Evolutionary conservation across 2,329 filamentous ascomycete genomes (phyloP), one percentile per base, ranked within the genome.

Genomic region (Sporothrix pseudoabietina): DNA sequence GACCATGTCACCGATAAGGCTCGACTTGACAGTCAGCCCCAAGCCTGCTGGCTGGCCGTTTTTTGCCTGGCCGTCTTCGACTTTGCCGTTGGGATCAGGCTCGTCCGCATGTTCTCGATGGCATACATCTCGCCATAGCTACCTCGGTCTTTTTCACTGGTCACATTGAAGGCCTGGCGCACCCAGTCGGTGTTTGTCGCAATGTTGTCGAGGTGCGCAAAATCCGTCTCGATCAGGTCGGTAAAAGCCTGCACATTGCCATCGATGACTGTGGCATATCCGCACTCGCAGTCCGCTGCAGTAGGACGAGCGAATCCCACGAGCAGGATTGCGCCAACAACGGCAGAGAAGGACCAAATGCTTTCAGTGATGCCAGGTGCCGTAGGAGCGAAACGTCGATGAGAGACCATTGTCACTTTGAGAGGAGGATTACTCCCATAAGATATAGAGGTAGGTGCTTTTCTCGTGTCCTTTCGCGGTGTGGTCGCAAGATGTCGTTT

Each of bases 171-270:
- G 39, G 85, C 84, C 79, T 94, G 92, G 16, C 87, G 84, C 35
- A 82, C 79, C 92, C 92, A 95, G 75, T 90, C 86, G 2, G 86
- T 82, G 76, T 88, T 84, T 4, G 82, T 78, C 19, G 84, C 81
- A 65, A 88, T 81, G 72, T 86, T 80, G 10, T 82, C 77, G 52
- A 88, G 78, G 74, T 88, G 87, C 3, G 89, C 82, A 78, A 94
- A 94, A 81, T 94, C 90, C 26, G 90, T 90, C 78, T 94, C 92
- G 70, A 93, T 81, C 12, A 89, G 79, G 74, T 94, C 89, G 2
- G 90, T 93, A 79, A 92, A 94, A 71, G 91, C 78, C 55, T 84
- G 81, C 65, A 80, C 78, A 7, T 77, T 73, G 4, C 79, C 76
- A 39, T 82, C 81, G 54, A 84, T 81, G 74, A 83, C 83, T 61